Evolutionary conservation across 495 filamentous ascomycete species (phyloP), one percentile per base, ranked within the genome.

Genomic region (Paragyromitra xinjiangensis): DNA sequence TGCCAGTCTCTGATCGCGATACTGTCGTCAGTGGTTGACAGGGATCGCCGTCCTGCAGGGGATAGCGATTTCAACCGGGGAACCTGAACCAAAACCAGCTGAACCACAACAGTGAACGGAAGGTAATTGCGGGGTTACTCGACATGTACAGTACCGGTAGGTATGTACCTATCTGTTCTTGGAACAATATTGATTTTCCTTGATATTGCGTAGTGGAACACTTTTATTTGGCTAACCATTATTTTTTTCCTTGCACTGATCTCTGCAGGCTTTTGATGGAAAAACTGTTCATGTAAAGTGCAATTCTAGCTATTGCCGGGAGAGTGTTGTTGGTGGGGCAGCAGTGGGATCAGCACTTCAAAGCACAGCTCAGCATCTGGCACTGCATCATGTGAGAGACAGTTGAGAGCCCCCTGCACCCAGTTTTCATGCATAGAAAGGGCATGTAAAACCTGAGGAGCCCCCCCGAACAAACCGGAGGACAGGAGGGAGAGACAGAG

Each of bases 361-460:
- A 16, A 66, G 71, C 71, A 73, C 73, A 76, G 73, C 67, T 76
- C 73, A 76, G 67, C 73, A 76, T 71, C 73, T 76, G 67, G 67
- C 73, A 58, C 58, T 76, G 59, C 73, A 71, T 76, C 67, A 73
- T 73, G 71, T 73, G 62, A 67, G 71, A 65, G 71, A 50, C 53
- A 76, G 55, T 68, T 50, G 39, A 68, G 64, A 74, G 64, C 67
- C 73, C 66, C 68, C 58, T 64, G 45, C 56, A 42, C 69, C 59
- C 24, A 26, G 53, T 56, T 59, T 48, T 61, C 37, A 61, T 69
- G 53, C 66, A 58, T 59, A 56, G 51, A 34, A 56, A 75, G 65
- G 73, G 45, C 45, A 75, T 75, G 73, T 70, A 69, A 75, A 69
- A 63, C 73, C 66, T 53, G 65, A 44, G 59, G 12, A 26, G n/a